A percentile compares a stretch with the other conserved stretches of the same genome.
phyloP scores from a whole-genome alignment of 1,284 basidiomycete genomes.

The Puccinia coronata region DNA sequence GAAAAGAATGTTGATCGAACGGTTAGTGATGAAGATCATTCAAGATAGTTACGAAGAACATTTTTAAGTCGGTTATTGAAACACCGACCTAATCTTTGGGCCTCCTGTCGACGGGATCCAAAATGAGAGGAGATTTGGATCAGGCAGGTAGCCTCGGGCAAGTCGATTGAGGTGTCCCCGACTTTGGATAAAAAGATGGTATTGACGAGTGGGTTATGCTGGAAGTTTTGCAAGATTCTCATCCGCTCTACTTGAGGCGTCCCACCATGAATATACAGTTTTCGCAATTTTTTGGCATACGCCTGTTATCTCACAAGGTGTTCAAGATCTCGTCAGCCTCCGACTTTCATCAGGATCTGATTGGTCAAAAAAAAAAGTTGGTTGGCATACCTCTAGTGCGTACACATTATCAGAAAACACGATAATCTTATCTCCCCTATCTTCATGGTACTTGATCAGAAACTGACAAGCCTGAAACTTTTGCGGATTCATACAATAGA shows the following conservation, averaged over 20 bases:
- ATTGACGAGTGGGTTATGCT: conserved; percentile 88
- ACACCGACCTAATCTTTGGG: conserved; percentile 79
- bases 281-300: conserved; percentile 89
- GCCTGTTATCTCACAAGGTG: conserved; percentile 64
- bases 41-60: no score
- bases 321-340: not conserved
- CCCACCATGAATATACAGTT: conserved; percentile 94
- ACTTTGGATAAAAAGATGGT: conserved; percentile 99
- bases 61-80: not conserved
- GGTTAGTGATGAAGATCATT: not conserved
- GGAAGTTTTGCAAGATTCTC: conserved; percentile 91
- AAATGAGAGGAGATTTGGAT: conserved; percentile 99
- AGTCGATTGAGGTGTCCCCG: conserved; percentile 97
- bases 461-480: conserved; percentile 99
- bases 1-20: conserved; percentile 18
- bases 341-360: not conserved
- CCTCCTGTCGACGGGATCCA: conserved; percentile 95
- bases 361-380: not conserved
- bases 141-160: conserved; percentile 97
- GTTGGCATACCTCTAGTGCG: conserved; percentile 76
- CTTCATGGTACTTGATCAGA: conserved; percentile 97
- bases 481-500: conserved; percentile 99
- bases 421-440: conserved; percentile 97
- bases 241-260: conserved; percentile 95
- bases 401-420: conserved; percentile 99